Conservation (phyloP, 169 alveolate genomes). For the Cryptosporidium ubiquitum region DNA sequence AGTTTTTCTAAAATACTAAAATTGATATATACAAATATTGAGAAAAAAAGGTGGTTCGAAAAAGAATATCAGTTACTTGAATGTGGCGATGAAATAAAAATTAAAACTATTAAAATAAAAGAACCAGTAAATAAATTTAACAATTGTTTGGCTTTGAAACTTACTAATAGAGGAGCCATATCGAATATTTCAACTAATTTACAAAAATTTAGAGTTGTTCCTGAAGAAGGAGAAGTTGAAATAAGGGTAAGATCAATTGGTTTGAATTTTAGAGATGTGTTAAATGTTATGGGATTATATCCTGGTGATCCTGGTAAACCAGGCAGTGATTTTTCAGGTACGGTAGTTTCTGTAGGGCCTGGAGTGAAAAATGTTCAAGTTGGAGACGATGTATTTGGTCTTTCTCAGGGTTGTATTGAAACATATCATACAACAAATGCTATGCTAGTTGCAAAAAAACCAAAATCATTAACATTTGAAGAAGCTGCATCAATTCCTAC, state of each 20-base stretch:
- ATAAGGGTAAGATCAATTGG: conserved; percentile 79
- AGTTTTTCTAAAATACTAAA: not conserved
- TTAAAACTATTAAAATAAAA: conserved; percentile 18
- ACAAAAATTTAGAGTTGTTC: conserved; percentile 13
- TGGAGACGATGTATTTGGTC: conserved; percentile 77
- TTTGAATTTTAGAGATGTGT: conserved; percentile 79
- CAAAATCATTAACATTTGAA: conserved; percentile 41
- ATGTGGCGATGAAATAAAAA: not conserved
- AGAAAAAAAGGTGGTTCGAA: conserved; percentile 34
- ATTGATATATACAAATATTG: not conserved
- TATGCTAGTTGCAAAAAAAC: conserved; percentile 51
- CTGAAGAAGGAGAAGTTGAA: conserved; percentile 55
- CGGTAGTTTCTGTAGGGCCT: conserved; percentile 73
- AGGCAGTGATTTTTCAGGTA: conserved; percentile 79
- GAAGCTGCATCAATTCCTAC: conserved; percentile 75
- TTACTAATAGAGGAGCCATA: conserved; percentile 44
- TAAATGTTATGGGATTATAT: conserved; percentile 79
- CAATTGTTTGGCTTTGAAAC: not conserved
- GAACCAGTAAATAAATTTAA: not conserved
- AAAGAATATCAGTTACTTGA: conserved; percentile 48
- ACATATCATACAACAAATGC: conserved; percentile 66
- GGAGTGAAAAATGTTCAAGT: conserved; percentile 43
- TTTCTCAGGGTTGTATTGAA: conserved; percentile 71
- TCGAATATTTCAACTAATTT: conserved; percentile 22
- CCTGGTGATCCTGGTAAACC: conserved; percentile 79